Evolutionary conservation across 2,329 filamentous ascomycete genomes (phyloP), one percentile per base, ranked within the genome.

Genomic region (Fusarium dlaminii): DNA sequence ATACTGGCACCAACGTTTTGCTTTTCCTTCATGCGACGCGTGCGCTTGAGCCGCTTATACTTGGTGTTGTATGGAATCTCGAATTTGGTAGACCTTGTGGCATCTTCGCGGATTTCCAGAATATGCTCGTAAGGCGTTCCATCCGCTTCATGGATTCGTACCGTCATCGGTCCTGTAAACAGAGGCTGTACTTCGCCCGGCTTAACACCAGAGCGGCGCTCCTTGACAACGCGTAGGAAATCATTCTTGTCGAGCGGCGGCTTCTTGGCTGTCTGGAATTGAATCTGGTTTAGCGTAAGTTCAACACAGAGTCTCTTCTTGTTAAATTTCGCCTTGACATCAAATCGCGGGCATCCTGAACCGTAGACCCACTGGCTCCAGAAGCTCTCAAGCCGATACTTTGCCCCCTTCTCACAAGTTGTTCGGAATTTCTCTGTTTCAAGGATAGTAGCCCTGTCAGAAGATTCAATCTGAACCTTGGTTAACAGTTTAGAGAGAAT

Each of bases 51-150:
- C 14, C 97, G 92, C 85, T 98, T 99, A 85, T 99, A 99, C 81
- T 99, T 99, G 1, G 96, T 99, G 78, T 98, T 98, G 84, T 99
- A 99, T 1, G 96, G 95, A 69, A 99, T 98, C 71, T 98, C 95
- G 68, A 98, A 93, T 80, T 93, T 96, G 30, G 87, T 87, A 3
- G 85, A 86, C 76, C 93, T 94, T 6, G 93, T 94, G 20, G 90
- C 89, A 34, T 92, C 92, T 75, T 98, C 95, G 68, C 95, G 95
- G 80, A 99, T 97, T 78, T 98, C 94, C 37, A 98, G 92, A 72
- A 98, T 98, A 80, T 99, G 96, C 81, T 99, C 96, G 79, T 99
- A 99, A 6, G 96, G 96, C 1, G 96, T 98, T 15, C 96, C 96
- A 79, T 99, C 97, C 30, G 96, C 96, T 84, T 99, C 96, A 83